Base-by-base conservation (phyloP, 345 rosid genomes). In the Eutrema yunnanense region DNA sequence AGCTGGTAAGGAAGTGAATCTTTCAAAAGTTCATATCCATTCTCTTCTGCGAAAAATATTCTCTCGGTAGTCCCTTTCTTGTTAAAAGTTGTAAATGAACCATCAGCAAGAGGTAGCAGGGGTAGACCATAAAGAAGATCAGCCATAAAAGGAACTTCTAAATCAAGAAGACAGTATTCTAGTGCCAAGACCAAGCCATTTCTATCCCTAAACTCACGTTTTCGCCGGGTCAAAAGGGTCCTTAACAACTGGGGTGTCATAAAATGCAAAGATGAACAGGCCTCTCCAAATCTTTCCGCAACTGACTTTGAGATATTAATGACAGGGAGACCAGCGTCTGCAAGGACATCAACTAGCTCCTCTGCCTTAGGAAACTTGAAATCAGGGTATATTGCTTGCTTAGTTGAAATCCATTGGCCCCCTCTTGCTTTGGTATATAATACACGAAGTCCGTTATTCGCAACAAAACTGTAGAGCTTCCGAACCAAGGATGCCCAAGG, bases 401-500 rank as follows among this genome's bases (percentile, higher is more conserved):
- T 93, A 60, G 97, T 87, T 78, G 97, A 83, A 79, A 88, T 79
- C 98, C 98, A 93, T 67, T 88, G 96, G 5, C 97, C 98, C 44
- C 87, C 89, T 84, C 96, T 87, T 75, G 97, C 98, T 80, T 86
- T 90, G 11, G 97, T 90, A 73, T 87, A 80, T 67, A 93, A 72
- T 56, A 88, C 86, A 75, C 89, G 87, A 76, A 90, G 89, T 76
- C 90, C 84, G 26, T 79, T 80, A 62, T 84, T 86, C 41, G 90
- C 89, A 81, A 88, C 81, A 77, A 83, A 90, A 65, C 71, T 55
- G 71, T 90, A 93, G 26, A 93, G 80, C 55, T 87, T 84, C 34
- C 82, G 86, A 70, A 87, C 89, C 81, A 93, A 72, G 49, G 97
- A 90, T 78, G 96, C 87, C 98, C 98, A 93, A 38, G 98, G 98